Evolutionary conservation across 352 stramenopile genomes (phyloP).

Genomic region (Phytopythium litorale): DNA sequence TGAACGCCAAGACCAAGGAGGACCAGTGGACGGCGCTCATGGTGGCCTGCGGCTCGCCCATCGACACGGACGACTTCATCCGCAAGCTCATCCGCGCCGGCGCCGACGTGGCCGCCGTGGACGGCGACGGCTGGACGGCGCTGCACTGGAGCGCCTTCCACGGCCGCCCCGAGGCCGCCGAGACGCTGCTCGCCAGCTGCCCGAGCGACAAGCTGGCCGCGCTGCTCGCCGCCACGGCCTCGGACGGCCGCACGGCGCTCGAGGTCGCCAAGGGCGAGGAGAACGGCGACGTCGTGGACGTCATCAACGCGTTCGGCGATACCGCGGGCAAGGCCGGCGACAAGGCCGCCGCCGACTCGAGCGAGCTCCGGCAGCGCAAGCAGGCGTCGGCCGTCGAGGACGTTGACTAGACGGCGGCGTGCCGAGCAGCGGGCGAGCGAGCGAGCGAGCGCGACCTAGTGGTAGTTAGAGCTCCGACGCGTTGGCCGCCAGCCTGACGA

Average conservation of each 20-base stretch:
- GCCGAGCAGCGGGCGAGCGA: not conserved
- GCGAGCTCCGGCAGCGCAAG: constrained; percentile 58
- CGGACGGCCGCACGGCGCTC: constrained; percentile 55
- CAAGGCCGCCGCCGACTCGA: constrained; percentile 7
- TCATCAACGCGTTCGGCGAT: constrained; percentile 41
- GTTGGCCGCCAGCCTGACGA: not conserved
- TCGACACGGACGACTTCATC: constrained; percentile 84
- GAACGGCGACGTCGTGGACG: constrained; percentile 63
- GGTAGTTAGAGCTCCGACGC: constrained; percentile 6
- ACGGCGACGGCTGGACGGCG: constrained; percentile 78
- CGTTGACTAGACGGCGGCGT: constrained; percentile 49
- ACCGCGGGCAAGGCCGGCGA: constrained; percentile 1
- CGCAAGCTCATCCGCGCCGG: constrained; percentile 52
- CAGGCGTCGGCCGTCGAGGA: constrained; percentile 58
- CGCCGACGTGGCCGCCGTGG: constrained; percentile 52
- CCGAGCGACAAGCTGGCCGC: constrained; percentile 30
- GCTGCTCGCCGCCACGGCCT: constrained; percentile 50
- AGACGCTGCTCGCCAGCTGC: constrained; percentile 45
- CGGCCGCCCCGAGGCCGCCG: constrained; percentile 61
- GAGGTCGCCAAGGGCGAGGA: constrained; percentile 69
- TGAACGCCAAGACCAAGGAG: constrained; percentile 69
- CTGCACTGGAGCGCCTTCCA: constrained; percentile 86
- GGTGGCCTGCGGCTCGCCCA: constrained; percentile 72
- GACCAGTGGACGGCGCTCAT: constrained; percentile 82
- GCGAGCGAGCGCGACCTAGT: not conserved